phyloP scores from a whole-genome alignment of 345 rosid species.

The Salix brachista region DNA sequence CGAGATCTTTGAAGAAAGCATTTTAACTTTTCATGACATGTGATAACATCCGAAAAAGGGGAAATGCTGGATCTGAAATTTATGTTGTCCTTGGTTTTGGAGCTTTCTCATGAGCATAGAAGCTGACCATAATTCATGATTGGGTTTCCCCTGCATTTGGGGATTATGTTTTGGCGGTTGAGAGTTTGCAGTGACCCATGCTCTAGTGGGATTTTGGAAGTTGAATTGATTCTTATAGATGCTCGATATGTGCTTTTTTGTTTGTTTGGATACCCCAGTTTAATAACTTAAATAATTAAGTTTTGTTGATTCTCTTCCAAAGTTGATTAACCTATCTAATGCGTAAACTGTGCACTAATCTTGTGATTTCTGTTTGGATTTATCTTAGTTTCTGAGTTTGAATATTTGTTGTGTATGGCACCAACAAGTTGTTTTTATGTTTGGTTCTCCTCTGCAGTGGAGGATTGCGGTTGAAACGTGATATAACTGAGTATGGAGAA shows the following conservation, averaged over 20 bases:
- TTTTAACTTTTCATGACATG: background rate
- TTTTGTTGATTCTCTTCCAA: background rate
- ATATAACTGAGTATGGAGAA: slow-evolving; percentile 84
- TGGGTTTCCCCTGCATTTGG: background rate
- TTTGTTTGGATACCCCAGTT: background rate
- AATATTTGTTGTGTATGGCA: background rate
- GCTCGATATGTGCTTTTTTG: background rate
- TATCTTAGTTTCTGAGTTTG: slow-evolving; percentile 17
- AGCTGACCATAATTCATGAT: background rate
- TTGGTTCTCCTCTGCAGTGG: slow-evolving; percentile 50
- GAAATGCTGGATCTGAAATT: background rate
- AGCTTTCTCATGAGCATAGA: background rate
- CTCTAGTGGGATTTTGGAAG: background rate
- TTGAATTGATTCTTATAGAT: background rate
- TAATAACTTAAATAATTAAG: background rate
- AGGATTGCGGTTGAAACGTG: slow-evolving; percentile 94
- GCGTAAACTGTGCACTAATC: background rate
- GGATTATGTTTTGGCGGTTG: background rate
- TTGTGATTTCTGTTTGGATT: slow-evolving; percentile 31
- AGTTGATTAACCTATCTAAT: background rate
- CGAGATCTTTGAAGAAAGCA: background rate
- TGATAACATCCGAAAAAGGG: background rate
- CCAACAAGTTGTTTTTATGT: background rate
- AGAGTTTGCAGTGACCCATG: slow-evolving; percentile 1
- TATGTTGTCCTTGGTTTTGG: background rate